A percentile compares a stretch with the other conserved stretches of the same genome.
Evolutionary conservation across 768 basidiomycete species (phyloP).

Genomic region (Russula olivacea): DNA sequence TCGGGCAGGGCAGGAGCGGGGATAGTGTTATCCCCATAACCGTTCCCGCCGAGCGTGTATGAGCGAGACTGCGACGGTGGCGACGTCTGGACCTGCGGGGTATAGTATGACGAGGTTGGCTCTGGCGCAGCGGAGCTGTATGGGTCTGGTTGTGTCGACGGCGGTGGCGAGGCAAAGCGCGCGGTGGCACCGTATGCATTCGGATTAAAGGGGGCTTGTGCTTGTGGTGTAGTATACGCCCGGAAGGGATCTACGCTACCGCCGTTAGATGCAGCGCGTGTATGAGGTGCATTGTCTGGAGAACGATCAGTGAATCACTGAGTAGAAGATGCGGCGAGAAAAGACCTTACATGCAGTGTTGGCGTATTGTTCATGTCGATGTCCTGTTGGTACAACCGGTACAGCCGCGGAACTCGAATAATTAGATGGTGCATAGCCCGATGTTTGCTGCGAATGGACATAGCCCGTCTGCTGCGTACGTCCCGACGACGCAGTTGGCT

Average conservation of each 20-base stretch:
- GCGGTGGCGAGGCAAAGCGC: slow-evolving; percentile 24
- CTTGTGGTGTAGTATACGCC: slow-evolving; percentile 30
- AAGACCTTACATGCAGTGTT: slow-evolving; percentile 37
- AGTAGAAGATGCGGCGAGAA: neutral
- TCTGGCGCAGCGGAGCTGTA: slow-evolving; percentile 18
- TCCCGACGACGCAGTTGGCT: slow-evolving; percentile 22
- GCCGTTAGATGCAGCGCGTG: slow-evolving; percentile 45
- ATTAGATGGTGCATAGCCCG: slow-evolving; percentile 38
- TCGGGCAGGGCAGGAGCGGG: slow-evolving; percentile 31
- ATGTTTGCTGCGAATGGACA: slow-evolving; percentile 36
- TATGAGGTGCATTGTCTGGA: slow-evolving; percentile 49
- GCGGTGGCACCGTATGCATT: slow-evolving; percentile 39
- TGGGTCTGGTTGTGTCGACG: slow-evolving; percentile 6
- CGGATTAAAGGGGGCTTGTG: slow-evolving; percentile 31
- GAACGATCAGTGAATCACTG: neutral
- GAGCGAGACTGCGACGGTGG: slow-evolving; percentile 30
- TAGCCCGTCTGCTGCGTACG: slow-evolving; percentile 35
- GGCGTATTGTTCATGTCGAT: slow-evolving; percentile 24
- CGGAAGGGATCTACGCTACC: slow-evolving; percentile 40
- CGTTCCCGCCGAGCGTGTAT: slow-evolving; percentile 53
- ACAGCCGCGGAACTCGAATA: slow-evolving; percentile 29
- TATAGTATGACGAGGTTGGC: slow-evolving; percentile 9
- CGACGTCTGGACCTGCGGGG: slow-evolving; percentile 7
- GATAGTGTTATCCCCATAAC: slow-evolving; percentile 46
- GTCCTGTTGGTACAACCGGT: slow-evolving; percentile 32